Evolutionary conservation across 176 grass and related monocot species (phyloP).

Genomic region (Bromus sterilis): DNA sequence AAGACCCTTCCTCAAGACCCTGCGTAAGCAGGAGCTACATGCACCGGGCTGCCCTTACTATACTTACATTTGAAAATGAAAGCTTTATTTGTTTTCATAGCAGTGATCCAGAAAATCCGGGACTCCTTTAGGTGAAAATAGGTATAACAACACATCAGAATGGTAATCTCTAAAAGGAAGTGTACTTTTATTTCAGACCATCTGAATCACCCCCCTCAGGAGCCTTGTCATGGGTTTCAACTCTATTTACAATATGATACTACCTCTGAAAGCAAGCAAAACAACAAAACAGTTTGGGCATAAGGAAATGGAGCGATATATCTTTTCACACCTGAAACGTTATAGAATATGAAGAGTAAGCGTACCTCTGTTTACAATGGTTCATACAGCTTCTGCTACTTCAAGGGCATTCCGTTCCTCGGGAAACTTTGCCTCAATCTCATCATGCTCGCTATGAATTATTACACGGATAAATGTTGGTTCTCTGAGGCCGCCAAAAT

Average conservation of each 20-base stretch:
- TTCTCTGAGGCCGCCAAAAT: not conserved
- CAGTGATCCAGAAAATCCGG: constrained; percentile 81
- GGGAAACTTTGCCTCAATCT: constrained; percentile 42
- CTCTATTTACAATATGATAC: constrained; percentile 82
- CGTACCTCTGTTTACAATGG: constrained; percentile 43
- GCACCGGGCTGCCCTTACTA: no score
- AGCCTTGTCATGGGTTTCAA: constrained; percentile 34
- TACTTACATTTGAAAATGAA: not conserved
- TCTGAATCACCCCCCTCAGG: constrained; percentile 38
- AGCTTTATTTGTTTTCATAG: constrained; percentile 79
- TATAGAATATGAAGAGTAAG: not conserved
- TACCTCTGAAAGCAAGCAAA: constrained; percentile 43
- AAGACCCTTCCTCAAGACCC: no score
- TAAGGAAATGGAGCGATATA: not conserved
- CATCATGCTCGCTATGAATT: constrained; percentile 35
- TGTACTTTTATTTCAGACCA: constrained; percentile 6
- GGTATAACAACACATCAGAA: constrained; percentile 5
- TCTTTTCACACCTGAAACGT: not conserved
- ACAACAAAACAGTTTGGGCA: not conserved
- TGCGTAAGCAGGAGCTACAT: no score
- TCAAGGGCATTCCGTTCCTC: constrained; percentile 36
- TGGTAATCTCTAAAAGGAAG: not conserved
- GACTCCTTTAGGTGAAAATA: constrained; percentile 61
- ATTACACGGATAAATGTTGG: not conserved
- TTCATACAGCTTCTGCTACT: constrained; percentile 54